Conservation (phyloP, 257 asterid genomes). For the Solanum sejunctum region DNA sequence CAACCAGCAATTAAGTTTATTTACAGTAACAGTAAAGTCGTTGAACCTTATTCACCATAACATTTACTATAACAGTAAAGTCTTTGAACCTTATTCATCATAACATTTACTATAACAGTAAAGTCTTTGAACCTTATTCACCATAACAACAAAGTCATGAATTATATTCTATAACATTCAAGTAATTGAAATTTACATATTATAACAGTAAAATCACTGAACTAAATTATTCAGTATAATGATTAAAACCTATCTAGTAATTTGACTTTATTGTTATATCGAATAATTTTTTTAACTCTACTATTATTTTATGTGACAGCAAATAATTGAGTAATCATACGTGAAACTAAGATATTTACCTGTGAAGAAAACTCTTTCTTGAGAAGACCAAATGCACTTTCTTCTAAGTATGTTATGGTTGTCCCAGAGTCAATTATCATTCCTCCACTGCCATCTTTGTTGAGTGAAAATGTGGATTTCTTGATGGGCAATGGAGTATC, state of each 20-base stretch:
- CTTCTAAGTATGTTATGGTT: conserved; percentile 55
- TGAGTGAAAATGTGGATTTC: conserved; percentile 34
- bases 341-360: background rate
- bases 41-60: background rate
- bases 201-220: too few relatives aligned
- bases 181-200: too few relatives aligned
- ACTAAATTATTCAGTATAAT: too few relatives aligned
- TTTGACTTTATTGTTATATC: background rate
- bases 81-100: background rate
- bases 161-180: too few relatives aligned
- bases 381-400: conserved; percentile 30
- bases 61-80: background rate
- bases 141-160: background rate
- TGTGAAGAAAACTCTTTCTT: conserved; percentile 37
- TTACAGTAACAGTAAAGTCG: background rate
- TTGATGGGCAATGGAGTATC: conserved; percentile 35
- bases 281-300: background rate
- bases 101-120: background rate
- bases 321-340: background rate
- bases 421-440: conserved; percentile 87
- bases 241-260: background rate
- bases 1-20: background rate
- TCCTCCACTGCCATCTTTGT: conserved; percentile 66
- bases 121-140: background rate
- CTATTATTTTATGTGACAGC: too few relatives aligned